phyloP scores from a whole-genome alignment of 768 basidiomycete species.

The Royoungia palumana region DNA sequence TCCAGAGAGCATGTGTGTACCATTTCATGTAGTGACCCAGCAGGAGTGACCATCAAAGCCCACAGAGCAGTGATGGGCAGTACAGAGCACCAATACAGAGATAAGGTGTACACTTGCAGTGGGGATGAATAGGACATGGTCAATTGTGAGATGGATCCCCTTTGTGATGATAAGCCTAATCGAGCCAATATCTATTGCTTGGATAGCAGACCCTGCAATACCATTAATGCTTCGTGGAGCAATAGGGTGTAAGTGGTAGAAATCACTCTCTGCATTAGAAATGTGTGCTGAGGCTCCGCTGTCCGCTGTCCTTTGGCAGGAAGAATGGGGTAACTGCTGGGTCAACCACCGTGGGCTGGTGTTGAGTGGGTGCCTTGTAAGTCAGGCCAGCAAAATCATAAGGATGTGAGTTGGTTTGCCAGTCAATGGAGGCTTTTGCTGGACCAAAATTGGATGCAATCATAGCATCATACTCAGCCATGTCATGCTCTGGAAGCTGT shows the following conservation, averaged over 20 bases:
- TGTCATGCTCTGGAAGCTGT: too few species aligned
- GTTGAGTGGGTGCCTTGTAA: background rate
- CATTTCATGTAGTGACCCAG: background rate
- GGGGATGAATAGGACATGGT: constrained; percentile 22
- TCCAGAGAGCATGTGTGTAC: background rate
- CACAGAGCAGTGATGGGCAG: background rate
- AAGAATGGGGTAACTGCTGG: background rate
- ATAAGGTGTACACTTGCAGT: constrained; percentile 22
- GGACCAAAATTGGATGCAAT: background rate
- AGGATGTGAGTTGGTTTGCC: background rate
- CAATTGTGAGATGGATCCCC: constrained; percentile 9
- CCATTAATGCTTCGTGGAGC: constrained; percentile 7
- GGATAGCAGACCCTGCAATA: constrained; percentile 15
- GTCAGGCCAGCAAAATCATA: background rate
- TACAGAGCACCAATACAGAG: constrained; percentile 20
- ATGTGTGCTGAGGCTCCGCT: constrained; percentile 12
- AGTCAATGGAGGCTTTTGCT: background rate
- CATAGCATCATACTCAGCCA: background rate
- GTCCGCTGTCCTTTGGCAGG: too few species aligned
- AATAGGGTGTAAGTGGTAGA: constrained; percentile 10
- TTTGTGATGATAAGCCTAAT: constrained; percentile 3
- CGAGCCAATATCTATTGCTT: constrained; percentile 14
- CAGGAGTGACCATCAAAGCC: constrained; percentile 19
- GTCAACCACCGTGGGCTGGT: background rate
- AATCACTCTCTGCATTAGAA: constrained; percentile 13